Base-by-base conservation (phyloP, 371 early-diverging fungal species). In the Circinella umbellata region DNA sequence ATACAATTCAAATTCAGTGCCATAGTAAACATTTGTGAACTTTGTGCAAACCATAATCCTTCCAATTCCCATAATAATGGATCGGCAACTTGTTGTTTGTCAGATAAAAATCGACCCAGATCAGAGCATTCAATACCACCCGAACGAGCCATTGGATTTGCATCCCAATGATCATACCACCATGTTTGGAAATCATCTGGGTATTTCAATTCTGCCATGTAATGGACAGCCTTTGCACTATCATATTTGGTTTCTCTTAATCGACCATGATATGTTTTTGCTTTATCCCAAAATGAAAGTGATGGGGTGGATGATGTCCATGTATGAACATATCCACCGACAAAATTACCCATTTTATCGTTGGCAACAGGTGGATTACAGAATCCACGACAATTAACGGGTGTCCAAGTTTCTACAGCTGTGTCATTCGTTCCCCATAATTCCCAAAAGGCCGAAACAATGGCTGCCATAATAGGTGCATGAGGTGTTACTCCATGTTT, bases 101-200 rank as follows among this genome's bases (percentile, higher is more conserved):
- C 13, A 4, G 61, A n/a, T 13, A 17, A 7, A 37, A 76, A 72
- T 60, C 63, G 64, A 4, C 82, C 84, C 4, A 84, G 72, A 72
- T 84, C 84, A 10, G 81, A 81, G 0, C 75, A 63, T 42, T 84
- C 84, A 4, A 84, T 20, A 6, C 84, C 82, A 15, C 81, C 84
- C 1, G 69, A 15, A 51, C 84, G 77, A 0, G 77, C 77, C 68
- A 81, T 66, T 1, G 63, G 34, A 38, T 49, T 61, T 17, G 11
- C n/a, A 17, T 71, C 36, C 7, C 65, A 51, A 17, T 67, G 68
- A 10, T 71, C 65, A 0, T 67, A 39, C 73, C 72, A 78, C 46
- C 71, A 78, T 5, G 80, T 67, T 39, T 57, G 54, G 64, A 73
- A 84, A 5, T 72, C 76, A 0, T 72, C 64, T 11, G 81, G 84